These are phyloP conservation scores for button mushroom (Agaricus bisporus) DNA, from an alignment of 768 basidiomycete species.

Conservation along the genomic window DNA sequence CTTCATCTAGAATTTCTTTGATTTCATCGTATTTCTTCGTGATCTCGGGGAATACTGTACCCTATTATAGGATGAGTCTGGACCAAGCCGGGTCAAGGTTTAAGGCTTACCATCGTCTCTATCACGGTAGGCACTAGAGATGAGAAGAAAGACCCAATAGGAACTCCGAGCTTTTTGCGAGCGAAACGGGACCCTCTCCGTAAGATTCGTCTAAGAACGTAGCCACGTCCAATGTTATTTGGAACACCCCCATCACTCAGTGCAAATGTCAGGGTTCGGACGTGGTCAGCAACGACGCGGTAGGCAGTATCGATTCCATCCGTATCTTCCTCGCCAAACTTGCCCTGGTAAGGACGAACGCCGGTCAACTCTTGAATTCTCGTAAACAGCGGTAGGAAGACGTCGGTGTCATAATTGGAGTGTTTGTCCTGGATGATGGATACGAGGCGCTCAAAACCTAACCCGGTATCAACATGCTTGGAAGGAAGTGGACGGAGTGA, in stretches of 20 bases:
- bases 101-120: slow-evolving; percentile 71
- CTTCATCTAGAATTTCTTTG: slow-evolving; percentile 94
- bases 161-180: slow-evolving; percentile 88
- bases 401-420: slow-evolving; percentile 98
- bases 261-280: slow-evolving; percentile 91
- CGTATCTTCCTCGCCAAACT: slow-evolving; percentile 89
- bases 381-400: slow-evolving; percentile 84
- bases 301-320: slow-evolving; percentile 98
- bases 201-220: slow-evolving; percentile 92
- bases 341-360: slow-evolving; percentile 81
- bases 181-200: slow-evolving; percentile 94
- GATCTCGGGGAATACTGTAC: slow-evolving; percentile 89
- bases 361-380: slow-evolving; percentile 87
- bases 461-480: slow-evolving; percentile 97
- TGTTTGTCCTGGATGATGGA: slow-evolving; percentile 85
- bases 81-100: not conserved
- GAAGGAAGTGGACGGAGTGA: slow-evolving; percentile 75
- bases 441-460: slow-evolving; percentile 98
- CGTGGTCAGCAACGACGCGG: slow-evolving; percentile 94
- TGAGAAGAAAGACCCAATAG: slow-evolving; percentile 93
- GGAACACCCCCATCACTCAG: slow-evolving; percentile 96
- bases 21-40: slow-evolving; percentile 75
- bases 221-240: slow-evolving; percentile 93
- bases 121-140: slow-evolving; percentile 85
- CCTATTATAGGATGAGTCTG: slow-evolving; percentile 37